Evolutionary conservation across 176 grass and related monocot species (phyloP), one percentile per base, ranked within the genome.

Genomic region (Elaeis guineensis): DNA sequence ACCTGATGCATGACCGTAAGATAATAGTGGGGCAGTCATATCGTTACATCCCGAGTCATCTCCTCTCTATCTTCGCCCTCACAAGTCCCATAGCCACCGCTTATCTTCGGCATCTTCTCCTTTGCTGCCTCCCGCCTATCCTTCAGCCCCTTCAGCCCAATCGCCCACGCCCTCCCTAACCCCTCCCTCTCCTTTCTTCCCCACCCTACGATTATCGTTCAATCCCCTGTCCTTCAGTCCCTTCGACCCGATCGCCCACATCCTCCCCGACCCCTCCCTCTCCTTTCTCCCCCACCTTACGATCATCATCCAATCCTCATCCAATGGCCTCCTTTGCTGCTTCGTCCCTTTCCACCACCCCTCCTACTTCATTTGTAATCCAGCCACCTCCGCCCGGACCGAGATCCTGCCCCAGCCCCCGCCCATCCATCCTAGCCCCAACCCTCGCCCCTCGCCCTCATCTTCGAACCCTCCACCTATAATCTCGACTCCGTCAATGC

Each of bases 401-500:
- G 5, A 4, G 58, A 54, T 89, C 51, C 85, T 72, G n/a, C n/a
- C n/a, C n/a, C n/a, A n/a, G 32, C 3, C n/a, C 25, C 85, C 86
- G 20, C 80, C 86, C 3, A 1, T 15, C 61, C 18, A 78, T 1
- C 16, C 77, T 0, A 54, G 69, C 19, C 35, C 56, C 17, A 64
- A 78, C 56, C 80, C 86, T n/a, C 6, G 61, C n/a, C 86, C 20
- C 2, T 83, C 3, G 86, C 77, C 29, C 73, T 89, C 44, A 32
- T 89, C 59, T 80, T 80, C 72, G 69, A 75, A 16, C 65, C 77
- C 2, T 17, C 4, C 49, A 17, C 23, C 0, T 80, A 64, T 70
- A 80, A 84, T 65, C 80, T 89, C 74, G 61, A 73, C 44, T 59
- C 65, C n/a, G n/a, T n/a, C n/a, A n/a, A n/a, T n/a, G n/a, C n/a